Evolutionary conservation across 176 grass and related monocot genomes (phyloP), one percentile per base, ranked within the genome.

Genomic region (Cenchrus americanus): DNA sequence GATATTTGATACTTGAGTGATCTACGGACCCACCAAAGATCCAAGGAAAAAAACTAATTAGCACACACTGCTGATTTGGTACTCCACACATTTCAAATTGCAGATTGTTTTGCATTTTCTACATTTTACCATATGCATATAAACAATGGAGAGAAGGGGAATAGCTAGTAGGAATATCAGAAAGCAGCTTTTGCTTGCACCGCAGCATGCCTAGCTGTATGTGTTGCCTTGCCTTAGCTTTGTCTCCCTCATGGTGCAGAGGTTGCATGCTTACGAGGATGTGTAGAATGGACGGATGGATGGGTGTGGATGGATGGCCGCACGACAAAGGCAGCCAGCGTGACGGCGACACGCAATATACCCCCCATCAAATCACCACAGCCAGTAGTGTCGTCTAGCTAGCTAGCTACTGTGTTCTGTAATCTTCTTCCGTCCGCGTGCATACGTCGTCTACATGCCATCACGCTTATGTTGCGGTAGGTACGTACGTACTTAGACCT

Each of bases 341-440:
- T 77, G 80, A 88, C 77, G 58, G 75, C 54, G 80, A 88, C 85
- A 61, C 66, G 60, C 60, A 73, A 64, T 14, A 66, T 58, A 43
- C 37, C 59, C n/a, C n/a, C n/a, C 44, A 66, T 69, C 63, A 57
- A 80, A 69, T 69, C 79, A 43, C 24, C 69, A 50, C 30, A 52
- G 24, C 2, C 23, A 14, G 18, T 55, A 14, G 18, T 55, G 51
- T 58, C 65, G 67, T 27, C 8, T 69, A 46, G 26, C 14, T 46
- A 22, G 46, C 14, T 46, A 22, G 6, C 59, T 46, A 17, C 51
- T 42, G n/a, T 34, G 62, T 61, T 23, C 23, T 23, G 57, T 60
- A 30, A 48, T 3, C 70, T 73, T 17, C 22, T 62, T 73, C 24
- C 10, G 27, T 64, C 67, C 52, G 84, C 46, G 44, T n/a, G 57